Base-by-base conservation (phyloP, 164 flowering plant genomes). In the Magnolia changhungtana region DNA sequence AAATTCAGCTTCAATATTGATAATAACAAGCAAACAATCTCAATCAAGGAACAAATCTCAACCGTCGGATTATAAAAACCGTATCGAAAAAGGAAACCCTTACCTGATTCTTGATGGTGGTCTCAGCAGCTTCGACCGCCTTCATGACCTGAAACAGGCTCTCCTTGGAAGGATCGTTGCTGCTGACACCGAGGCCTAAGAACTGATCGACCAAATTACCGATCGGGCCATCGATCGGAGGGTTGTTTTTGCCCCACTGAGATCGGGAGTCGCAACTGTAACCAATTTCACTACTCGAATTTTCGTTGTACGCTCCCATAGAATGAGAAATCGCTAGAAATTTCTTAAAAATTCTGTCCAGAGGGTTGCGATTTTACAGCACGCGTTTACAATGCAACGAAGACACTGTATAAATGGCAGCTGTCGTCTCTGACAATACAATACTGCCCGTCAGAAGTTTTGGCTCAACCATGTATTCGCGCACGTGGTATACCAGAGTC, bases 131-230 rank as follows among this genome's bases (percentile, higher is more conserved):
- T 82, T 90, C 92, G 3, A 92, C 94, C 23, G 97, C 95, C 76
- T 90, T 89, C 88, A 88, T 88, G 64, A 92, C 90, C 90, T 90
- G 93, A n/a, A n/a, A n/a, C n/a, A n/a, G n/a, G n/a, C n/a, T n/a
- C n/a, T n/a, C n/a, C n/a, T n/a, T n/a, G n/a, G 79, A 45, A 23
- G 84, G 69, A 66, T 84, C 87, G 20, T 76, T 78, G 20, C 70
- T 1, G 50, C 49, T 4, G 58, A 87, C 77, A 7, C 67, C 85
- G 66, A 89, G 52, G 8, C 81, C 86, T 1, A 90, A 83, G 16
- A 91, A 81, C 79, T 75, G 86, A 13, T 84, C 84, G 3, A 80
- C 88, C 75, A 90, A 80, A 81, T 81, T 81, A 64, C 81, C 86
- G 74, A 78, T 74, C 9, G 86, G 89, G 67, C 86, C 85, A 50